Evolutionary conservation across 2,329 filamentous ascomycete species (phyloP).

Genomic region (Paraconiothyrium brasiliense): DNA sequence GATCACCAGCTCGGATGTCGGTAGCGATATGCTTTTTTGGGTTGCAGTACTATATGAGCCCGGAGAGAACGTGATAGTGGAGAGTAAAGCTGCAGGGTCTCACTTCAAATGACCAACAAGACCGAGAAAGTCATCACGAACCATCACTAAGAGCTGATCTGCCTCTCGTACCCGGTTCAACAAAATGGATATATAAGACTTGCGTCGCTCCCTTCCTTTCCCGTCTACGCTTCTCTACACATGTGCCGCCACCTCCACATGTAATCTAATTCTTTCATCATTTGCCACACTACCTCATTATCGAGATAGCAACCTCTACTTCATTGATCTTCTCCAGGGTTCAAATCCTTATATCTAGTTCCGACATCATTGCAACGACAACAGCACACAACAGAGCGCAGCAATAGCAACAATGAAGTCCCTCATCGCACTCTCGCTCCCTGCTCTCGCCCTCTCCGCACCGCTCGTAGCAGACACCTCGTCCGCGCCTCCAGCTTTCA

Average conservation of each 20-base stretch:
- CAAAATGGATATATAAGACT: conserved; percentile 32
- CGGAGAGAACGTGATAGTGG: conserved; percentile 25
- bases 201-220: conserved; percentile 31
- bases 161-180: conserved; percentile 35
- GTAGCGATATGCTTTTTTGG: conserved; percentile 33
- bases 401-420: conserved; percentile 35
- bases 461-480: conserved; percentile 26
- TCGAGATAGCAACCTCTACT: neutral
- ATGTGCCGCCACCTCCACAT: conserved; percentile 14
- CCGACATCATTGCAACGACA: neutral
- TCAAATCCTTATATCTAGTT: conserved; percentile 9
- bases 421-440: conserved; percentile 32
- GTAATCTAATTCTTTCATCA: conserved; percentile 9
- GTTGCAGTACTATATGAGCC: conserved; percentile 11
- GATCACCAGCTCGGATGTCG: conserved; percentile 15
- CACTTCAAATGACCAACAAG: conserved; percentile 22
- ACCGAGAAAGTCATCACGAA: conserved; percentile 21
- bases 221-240: conserved; percentile 15
- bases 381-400: conserved; percentile 2
- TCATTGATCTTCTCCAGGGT: conserved; percentile 6
- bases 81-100: conserved; percentile 23
- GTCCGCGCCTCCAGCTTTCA: conserved; percentile 38
- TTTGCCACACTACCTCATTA: conserved; percentile 3
- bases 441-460: conserved; percentile 35
- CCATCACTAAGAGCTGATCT: conserved; percentile 26